phyloP scores from a whole-genome alignment of 257 asterid genomes.

The Fraxinus pennsylvanica region DNA sequence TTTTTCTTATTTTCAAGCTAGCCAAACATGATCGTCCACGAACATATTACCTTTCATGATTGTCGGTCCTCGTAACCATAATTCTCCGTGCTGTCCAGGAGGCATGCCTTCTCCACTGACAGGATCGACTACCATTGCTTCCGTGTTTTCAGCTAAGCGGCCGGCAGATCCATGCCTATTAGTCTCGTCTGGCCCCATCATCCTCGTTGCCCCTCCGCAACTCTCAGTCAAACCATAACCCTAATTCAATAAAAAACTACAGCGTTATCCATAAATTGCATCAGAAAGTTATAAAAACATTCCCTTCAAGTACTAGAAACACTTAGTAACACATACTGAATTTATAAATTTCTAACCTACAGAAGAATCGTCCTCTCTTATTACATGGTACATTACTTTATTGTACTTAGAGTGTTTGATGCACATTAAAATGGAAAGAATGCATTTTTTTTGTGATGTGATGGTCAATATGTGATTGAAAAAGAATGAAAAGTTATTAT shows the following conservation, averaged over 20 bases:
- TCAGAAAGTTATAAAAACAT: not conserved
- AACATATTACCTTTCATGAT: constrained; percentile 72
- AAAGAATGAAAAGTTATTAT: no score
- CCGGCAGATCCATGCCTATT: constrained; percentile 72
- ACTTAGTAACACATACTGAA: not conserved
- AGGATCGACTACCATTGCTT: constrained; percentile 89
- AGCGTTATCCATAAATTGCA: not conserved
- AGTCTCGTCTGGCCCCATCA: constrained; percentile 62
- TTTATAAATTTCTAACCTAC: not conserved
- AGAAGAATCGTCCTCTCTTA: not conserved
- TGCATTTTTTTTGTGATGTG: no score
- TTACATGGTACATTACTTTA: not conserved
- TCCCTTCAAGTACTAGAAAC: not conserved
- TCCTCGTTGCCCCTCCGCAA: constrained; percentile 62
- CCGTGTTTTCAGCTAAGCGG: constrained; percentile 54
- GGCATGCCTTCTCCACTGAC: constrained; percentile 62
- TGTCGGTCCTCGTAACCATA: constrained; percentile 79
- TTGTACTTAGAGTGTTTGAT: no score
- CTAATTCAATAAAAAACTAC: constrained; percentile 36
- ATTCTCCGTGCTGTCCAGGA: constrained; percentile 73
- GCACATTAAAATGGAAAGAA: no score
- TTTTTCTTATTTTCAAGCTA: not conserved
- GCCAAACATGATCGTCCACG: not conserved
- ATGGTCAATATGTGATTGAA: no score
- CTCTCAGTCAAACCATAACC: constrained; percentile 94